Evolutionary conservation across 495 filamentous ascomycete species (phyloP).

Genomic region (Podospora fimiseda): DNA sequence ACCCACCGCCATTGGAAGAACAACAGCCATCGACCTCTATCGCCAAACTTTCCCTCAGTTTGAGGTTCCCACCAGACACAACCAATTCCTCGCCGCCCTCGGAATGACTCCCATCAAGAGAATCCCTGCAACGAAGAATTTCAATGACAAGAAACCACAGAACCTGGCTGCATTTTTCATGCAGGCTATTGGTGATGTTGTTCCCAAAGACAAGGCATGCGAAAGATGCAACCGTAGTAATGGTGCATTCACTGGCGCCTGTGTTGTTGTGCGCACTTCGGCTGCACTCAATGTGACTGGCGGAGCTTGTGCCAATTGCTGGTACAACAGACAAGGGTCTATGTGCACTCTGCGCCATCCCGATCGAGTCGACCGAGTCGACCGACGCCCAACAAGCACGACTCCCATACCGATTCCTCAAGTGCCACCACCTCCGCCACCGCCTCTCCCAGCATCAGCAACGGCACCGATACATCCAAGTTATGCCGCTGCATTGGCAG

Average conservation of each 20-base stretch:
- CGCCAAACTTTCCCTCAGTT: conserved; percentile 4
- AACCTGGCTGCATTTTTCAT: conserved; percentile 17
- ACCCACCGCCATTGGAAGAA: neutral
- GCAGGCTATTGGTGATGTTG: conserved; percentile 13
- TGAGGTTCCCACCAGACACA: neutral
- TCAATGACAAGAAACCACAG: conserved; percentile 6
- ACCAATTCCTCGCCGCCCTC: neutral
- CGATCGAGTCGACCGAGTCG: neutral
- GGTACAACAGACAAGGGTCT: conserved; percentile 16
- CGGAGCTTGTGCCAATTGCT: conserved; percentile 22
- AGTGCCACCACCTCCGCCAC: neutral
- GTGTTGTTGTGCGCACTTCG: conserved; percentile 10
- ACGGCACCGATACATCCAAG: neutral
- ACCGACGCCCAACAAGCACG: neutral
- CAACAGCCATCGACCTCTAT: conserved; percentile 1
- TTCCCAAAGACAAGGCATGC: conserved; percentile 7
- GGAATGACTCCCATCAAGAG: conserved; percentile 1
- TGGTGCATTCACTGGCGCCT: conserved; percentile 5
- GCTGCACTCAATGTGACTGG: neutral
- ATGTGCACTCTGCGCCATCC: conserved; percentile 13
- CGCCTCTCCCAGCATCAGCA: neutral
- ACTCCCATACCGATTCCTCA: neutral
- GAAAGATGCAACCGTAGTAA: neutral
- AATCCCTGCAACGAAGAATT: conserved; percentile 3
- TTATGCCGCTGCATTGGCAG: neutral